These are phyloP conservation scores for Afroboletus lepidellus DNA, from an alignment of 1,284 basidiomycete species.

Conservation along the genomic window DNA sequence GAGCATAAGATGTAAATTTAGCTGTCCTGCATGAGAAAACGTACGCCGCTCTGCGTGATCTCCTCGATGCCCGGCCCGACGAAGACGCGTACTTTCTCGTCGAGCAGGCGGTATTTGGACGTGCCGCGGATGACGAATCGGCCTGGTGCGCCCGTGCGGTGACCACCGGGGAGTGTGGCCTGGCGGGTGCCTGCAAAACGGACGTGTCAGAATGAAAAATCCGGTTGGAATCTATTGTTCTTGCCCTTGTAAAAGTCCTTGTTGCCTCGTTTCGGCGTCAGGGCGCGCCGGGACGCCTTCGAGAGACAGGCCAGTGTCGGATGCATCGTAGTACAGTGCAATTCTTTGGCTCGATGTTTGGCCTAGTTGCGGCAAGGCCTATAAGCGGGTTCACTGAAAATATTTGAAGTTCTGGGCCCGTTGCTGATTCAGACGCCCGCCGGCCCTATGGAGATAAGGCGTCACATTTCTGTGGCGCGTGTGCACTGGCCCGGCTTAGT, in stretches of 20 bases:
- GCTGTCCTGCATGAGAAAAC: conserved; percentile 27
- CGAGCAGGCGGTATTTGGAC: conserved; percentile 76
- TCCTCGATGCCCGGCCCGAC: conserved; percentile 75
- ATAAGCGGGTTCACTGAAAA: too few relatives aligned
- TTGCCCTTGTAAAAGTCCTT: conserved; percentile 93
- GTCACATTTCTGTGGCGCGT: too few relatives aligned
- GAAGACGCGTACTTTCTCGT: conserved; percentile 80
- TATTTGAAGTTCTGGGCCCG: not conserved
- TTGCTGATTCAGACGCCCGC: not conserved
- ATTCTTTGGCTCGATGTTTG: not conserved
- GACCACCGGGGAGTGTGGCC: conserved; percentile 78
- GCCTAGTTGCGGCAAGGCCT: too few relatives aligned
- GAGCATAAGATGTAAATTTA: not conserved
- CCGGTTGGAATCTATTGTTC: conserved; percentile 9
- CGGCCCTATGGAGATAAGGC: too few relatives aligned
- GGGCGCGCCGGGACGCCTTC: conserved; percentile 76
- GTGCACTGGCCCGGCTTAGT: not conserved
- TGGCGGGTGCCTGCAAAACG: conserved; percentile 70
- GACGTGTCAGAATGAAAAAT: not conserved
- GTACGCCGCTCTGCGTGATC: conserved; percentile 60
- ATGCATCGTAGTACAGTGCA: conserved; percentile 47
- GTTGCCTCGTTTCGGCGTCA: conserved; percentile 84
- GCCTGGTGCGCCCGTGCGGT: conserved; percentile 84
- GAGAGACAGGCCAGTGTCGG: conserved; percentile 64
- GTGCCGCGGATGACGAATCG: conserved; percentile 74